Percentiles rank a stretch among this genome's conserved stretches.
phyloP scores from a whole-genome alignment of 202 grass and related monocot genomes.

The Eragrostis tef region DNA sequence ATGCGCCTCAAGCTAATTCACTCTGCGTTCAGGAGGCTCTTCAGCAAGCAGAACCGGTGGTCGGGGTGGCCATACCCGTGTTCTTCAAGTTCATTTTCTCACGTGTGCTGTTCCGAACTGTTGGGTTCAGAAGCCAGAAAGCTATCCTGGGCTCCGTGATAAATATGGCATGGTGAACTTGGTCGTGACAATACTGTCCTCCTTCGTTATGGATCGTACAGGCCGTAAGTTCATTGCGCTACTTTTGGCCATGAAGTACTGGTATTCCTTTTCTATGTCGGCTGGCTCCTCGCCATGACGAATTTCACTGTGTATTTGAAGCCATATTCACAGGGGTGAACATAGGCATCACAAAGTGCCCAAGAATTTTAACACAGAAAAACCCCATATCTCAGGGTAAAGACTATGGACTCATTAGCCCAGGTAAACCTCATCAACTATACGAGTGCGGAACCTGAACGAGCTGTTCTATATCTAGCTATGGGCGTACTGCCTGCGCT shows the following conservation, averaged over 20 bases:
- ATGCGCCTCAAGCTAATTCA: too few relatives aligned
- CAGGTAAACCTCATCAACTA: too few relatives aligned
- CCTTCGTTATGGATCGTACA: conserved; percentile 53
- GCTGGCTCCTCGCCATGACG: conserved; percentile 49
- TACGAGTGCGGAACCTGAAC: too few relatives aligned
- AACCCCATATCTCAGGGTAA: too few relatives aligned
- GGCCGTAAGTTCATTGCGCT: conserved; percentile 62
- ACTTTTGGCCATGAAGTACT: conserved; percentile 67
- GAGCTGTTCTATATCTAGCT: too few relatives aligned
- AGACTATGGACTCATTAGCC: too few relatives aligned
- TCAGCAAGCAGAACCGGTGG: conserved; percentile 26
- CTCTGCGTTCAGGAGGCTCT: conserved; percentile 40
- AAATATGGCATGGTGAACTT: conserved; percentile 48
- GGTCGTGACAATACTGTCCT: conserved; percentile 23
- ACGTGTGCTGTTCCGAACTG: conserved; percentile 60
- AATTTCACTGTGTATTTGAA: conserved; percentile 43
- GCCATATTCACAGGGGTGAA: too few relatives aligned
- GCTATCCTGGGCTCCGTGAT: conserved; percentile 58
- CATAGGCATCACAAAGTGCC: too few relatives aligned
- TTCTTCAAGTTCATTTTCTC: conserved; percentile 61
- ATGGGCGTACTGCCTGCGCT: too few relatives aligned
- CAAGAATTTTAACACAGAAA: too few relatives aligned
- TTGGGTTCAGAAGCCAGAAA: conserved; percentile 63
- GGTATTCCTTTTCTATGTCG: conserved; percentile 66
- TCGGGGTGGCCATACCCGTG: conserved; percentile 40